A percentile compares a stretch with the other conserved stretches of the same genome.
Evolutionary conservation across 83 land plant genomes (phyloP).

Genomic region (Diphasiastrum complanatum): DNA sequence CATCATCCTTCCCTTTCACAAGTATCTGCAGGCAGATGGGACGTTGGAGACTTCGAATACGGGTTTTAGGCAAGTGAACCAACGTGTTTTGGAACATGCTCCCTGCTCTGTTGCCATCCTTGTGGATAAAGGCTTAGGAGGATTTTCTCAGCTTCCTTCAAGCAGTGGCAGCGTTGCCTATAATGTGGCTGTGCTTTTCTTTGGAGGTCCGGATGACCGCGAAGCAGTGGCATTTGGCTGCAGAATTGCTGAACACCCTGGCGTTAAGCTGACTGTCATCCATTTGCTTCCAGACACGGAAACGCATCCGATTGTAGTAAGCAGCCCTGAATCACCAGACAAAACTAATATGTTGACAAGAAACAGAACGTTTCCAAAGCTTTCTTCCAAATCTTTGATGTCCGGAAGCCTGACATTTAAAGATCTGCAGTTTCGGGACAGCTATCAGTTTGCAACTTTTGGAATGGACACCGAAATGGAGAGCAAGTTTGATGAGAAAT

Average conservation of each 20-base stretch:
- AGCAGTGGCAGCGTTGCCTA: conserved; percentile 21
- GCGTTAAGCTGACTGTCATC: conserved; percentile 54
- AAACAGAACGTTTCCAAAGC: too few relatives aligned
- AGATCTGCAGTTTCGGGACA: too few relatives aligned
- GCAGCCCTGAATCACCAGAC: too few relatives aligned
- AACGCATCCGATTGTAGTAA: too few relatives aligned
- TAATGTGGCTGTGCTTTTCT: conserved; percentile 54
- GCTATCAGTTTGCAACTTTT: too few relatives aligned
- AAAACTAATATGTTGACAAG: too few relatives aligned
- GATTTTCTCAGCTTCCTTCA: conserved; percentile 19
- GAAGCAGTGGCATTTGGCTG: conserved; percentile 65
- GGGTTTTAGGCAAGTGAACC: conserved; percentile 48
- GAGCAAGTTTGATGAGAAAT: too few relatives aligned
- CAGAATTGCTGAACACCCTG: conserved; percentile 59
- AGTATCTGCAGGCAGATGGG: conserved; percentile 29
- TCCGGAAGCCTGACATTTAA: too few relatives aligned
- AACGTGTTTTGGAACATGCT: conserved; percentile 46
- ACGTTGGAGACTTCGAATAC: conserved; percentile 35
- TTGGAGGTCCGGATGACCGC: conserved; percentile 78
- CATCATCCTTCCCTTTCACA: conserved; percentile 71
- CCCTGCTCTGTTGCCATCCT: conserved; percentile 81
- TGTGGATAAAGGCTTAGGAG: conserved; percentile 65
- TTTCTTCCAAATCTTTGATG: too few relatives aligned
- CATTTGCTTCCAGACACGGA: too few relatives aligned
- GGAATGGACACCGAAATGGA: too few relatives aligned